These are phyloP conservation scores for Tylopilus plumbeoviolaceoides DNA, from an alignment of 768 basidiomycete genomes.

Conservation along the genomic window DNA sequence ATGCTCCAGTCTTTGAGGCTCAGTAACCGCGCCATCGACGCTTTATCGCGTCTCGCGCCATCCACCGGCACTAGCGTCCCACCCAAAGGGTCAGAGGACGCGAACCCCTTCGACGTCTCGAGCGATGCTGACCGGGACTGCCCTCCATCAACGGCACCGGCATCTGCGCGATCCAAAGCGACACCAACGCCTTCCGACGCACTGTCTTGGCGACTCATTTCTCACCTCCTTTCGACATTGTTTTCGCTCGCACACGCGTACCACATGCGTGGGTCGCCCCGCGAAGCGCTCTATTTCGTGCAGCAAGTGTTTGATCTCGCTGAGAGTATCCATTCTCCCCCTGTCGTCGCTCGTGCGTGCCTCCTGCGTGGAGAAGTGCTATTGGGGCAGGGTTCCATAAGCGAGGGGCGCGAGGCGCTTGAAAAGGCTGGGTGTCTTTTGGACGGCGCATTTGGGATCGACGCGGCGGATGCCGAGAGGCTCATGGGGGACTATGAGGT, in stretches of 20 bases:
- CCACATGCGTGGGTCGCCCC: slow-evolving; percentile 69
- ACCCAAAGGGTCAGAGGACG: slow-evolving; percentile 25
- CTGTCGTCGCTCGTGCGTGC: slow-evolving; percentile 60
- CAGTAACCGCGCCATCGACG: slow-evolving; percentile 77
- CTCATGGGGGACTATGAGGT: slow-evolving; percentile 50
- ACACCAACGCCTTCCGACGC: slow-evolving; percentile 41
- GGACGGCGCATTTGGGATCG: slow-evolving; percentile 47
- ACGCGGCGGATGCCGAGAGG: slow-evolving; percentile 54
- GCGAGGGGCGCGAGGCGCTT: slow-evolving; percentile 54
- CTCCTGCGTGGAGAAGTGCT: slow-evolving; percentile 67
- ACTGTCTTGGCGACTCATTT: slow-evolving; percentile 72
- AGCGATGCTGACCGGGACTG: slow-evolving; percentile 30
- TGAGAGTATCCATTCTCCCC: slow-evolving; percentile 59
- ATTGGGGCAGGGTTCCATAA: slow-evolving; percentile 55
- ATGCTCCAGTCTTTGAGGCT: slow-evolving; percentile 70
- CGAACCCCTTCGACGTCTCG: slow-evolving; percentile 56
- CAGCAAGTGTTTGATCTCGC: slow-evolving; percentile 76
- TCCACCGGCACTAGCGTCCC: slow-evolving; percentile 23
- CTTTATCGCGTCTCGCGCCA: slow-evolving; percentile 55
- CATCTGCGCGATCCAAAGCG: slow-evolving; percentile 8
- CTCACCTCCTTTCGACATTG: slow-evolving; percentile 63
- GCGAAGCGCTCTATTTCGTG: slow-evolving; percentile 83
- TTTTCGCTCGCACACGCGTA: slow-evolving; percentile 66
- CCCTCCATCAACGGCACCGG: slow-evolving; percentile 15
- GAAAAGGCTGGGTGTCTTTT: slow-evolving; percentile 45